phyloP scores from a whole-genome alignment of 177 flowering plant genomes.

The Vitis hybrid region DNA sequence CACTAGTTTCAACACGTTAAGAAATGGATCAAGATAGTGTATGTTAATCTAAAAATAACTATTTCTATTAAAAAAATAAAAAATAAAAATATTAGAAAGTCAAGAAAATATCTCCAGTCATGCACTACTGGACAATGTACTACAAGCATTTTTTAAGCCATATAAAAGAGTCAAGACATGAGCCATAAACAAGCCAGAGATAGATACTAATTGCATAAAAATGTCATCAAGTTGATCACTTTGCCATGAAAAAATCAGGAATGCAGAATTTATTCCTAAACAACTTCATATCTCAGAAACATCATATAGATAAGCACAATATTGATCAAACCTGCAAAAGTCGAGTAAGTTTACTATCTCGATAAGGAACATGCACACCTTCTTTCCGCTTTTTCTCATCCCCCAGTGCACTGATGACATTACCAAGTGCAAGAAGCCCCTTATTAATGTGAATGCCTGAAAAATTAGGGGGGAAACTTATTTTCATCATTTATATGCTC shows the following conservation, averaged over 20 bases:
- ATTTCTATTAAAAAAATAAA: neutral
- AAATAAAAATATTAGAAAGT: neutral
- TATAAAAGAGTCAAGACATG: neutral
- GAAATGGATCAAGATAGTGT: too few species aligned
- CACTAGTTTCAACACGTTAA: too few species aligned
- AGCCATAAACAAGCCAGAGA: neutral
- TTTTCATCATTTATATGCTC: neutral
- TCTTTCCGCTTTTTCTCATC: conserved; percentile 98
- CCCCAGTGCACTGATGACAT: conserved; percentile 98
- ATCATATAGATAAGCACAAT: too few species aligned
- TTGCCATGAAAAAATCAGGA: too few species aligned
- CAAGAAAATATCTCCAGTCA: neutral
- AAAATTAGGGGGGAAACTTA: neutral
- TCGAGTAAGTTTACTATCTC: conserved; percentile 98
- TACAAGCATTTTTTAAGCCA: neutral
- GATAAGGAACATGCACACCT: conserved; percentile 91
- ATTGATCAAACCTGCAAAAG: conserved; percentile 78
- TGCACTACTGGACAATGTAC: neutral
- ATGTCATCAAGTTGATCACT: too few species aligned
- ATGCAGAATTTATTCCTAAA: too few species aligned
- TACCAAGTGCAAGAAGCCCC: conserved; percentile 99
- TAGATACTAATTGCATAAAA: too few species aligned
- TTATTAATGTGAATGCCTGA: conserved; percentile 96
- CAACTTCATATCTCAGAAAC: too few species aligned
- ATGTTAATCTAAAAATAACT: too few species aligned